Evolutionary conservation across 2,329 filamentous ascomycete genomes (phyloP), one percentile per base, ranked within the genome.

Genomic region (Nemania sp.): DNA sequence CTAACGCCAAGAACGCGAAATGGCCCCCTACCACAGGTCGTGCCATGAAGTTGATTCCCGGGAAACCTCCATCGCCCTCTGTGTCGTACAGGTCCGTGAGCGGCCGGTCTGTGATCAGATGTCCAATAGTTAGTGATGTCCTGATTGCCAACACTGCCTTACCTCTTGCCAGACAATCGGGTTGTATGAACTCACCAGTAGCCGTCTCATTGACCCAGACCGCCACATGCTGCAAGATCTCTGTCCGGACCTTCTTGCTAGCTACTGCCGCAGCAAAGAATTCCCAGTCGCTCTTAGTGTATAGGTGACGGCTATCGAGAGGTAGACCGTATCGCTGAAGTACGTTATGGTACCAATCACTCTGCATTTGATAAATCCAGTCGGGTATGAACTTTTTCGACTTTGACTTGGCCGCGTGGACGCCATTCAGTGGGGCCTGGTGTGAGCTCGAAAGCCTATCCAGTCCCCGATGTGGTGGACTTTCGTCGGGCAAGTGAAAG

Each of bases 281-380:
- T 64, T 94, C 87, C 91, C 91, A 96, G 72, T 96, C 91, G 24
- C 87, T 91, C 73, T 96, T 96, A 28, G 90, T 88, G 71, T 94
- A 94, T 3, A 93, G 71, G 70, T 94, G 90, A 37, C 91, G 83
- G 61, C 82, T 88, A 71, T 96, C 91, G 6, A 96, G 80, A 0
- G 91, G 90, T 3, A 96, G 74, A 1, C 91, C 91, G 70, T 93
- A 95, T 64, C 82, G 85, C 69, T 95, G 90, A 61, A 90, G 82
- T 8, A 93, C 89, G 12, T 82, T 80, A 59, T 82, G 78, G 73
- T 95, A 96, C 89, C 89, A 95, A 54, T 86, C 78, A 41, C 87
- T 91, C 68, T 95, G 89, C 60, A 86, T 84, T 63, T 83, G 82
- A 77, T 96, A 96, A 62, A 95, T 81, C 64, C 80, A 79, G 59